A percentile compares a stretch with the other conserved stretches of the same genome.
phyloP scores from a whole-genome alignment of 768 basidiomycete species.

The Lactifluus pinguis region DNA sequence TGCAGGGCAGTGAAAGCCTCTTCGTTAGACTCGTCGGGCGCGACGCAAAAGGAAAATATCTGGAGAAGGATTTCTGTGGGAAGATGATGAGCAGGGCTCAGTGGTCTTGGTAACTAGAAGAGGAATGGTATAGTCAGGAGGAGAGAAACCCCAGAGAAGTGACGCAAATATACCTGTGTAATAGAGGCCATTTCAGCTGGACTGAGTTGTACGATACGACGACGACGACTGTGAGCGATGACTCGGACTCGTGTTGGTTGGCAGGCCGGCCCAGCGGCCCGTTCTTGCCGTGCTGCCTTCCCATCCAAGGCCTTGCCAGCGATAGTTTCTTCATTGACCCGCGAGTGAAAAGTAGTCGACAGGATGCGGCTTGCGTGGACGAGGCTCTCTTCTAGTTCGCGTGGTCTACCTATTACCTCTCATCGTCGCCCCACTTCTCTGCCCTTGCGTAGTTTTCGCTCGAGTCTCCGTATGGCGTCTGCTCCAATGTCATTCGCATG shows the following conservation, averaged over 20 bases:
- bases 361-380: not conserved
- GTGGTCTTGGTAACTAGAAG: not conserved
- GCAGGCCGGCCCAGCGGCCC: not conserved
- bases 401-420: not conserved
- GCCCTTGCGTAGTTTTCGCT: not conserved
- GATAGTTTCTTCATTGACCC: no score
- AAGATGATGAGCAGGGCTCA: not conserved
- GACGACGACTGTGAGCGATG: not conserved
- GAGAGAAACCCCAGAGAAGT: not conserved
- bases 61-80: slow-evolving; percentile 20
- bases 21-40: slow-evolving; percentile 9
- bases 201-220: no score
- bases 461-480: not conserved
- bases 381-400: slow-evolving; percentile 4
- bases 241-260: not conserved
- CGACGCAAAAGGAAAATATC: slow-evolving; percentile 16
- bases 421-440: not conserved
- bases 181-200: not conserved
- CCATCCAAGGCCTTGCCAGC: no score
- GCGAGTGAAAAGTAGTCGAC: no score
- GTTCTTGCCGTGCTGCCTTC: not conserved
- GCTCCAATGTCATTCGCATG: not conserved
- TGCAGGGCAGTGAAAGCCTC: slow-evolving; percentile 8
- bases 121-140: not conserved
- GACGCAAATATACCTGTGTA: slow-evolving; percentile 1